These are phyloP conservation scores for Amyloporia xantha DNA, from an alignment of 768 basidiomycete genomes.

Conservation along the genomic window DNA sequence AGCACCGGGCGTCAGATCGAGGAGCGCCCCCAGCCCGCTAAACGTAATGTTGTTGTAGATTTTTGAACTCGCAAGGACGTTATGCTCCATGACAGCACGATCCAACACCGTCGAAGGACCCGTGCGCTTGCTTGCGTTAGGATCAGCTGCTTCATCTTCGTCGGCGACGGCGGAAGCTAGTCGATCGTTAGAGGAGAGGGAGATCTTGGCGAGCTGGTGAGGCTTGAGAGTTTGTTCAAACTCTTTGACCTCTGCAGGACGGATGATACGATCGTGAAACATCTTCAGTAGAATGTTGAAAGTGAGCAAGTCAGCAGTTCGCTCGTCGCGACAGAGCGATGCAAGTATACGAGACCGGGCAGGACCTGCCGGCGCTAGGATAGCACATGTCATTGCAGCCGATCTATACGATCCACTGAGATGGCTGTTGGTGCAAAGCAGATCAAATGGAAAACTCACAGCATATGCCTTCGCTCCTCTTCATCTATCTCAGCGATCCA, in stretches of 20 bases:
- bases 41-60: conserved; percentile 99
- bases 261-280: conserved; percentile 97
- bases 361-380: conserved; percentile 94
- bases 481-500: conserved; percentile 90
- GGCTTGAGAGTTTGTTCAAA: conserved; percentile 84
- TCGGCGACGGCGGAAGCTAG: conserved; percentile 62
- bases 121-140: conserved; percentile 63
- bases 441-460: conserved; percentile 48
- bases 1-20: conserved; percentile 85
- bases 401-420: conserved; percentile 55
- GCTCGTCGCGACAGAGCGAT: conserved; percentile 90
- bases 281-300: conserved; percentile 94
- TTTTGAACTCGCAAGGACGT: conserved; percentile 91
- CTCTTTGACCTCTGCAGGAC: conserved; percentile 79
- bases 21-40: conserved; percentile 80
- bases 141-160: conserved; percentile 45
- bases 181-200: conserved; percentile 77
- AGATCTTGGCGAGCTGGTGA: conserved; percentile 91
- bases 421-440: neutral
- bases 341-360: conserved; percentile 91
- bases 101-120: conserved; percentile 96
- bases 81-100: conserved; percentile 98
- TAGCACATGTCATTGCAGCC: conserved; percentile 92
- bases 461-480: conserved; percentile 83
- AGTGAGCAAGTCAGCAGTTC: conserved; percentile 69